Base-by-base conservation (phyloP, 768 basidiomycete genomes). In the Lentinula lateritia region DNA sequence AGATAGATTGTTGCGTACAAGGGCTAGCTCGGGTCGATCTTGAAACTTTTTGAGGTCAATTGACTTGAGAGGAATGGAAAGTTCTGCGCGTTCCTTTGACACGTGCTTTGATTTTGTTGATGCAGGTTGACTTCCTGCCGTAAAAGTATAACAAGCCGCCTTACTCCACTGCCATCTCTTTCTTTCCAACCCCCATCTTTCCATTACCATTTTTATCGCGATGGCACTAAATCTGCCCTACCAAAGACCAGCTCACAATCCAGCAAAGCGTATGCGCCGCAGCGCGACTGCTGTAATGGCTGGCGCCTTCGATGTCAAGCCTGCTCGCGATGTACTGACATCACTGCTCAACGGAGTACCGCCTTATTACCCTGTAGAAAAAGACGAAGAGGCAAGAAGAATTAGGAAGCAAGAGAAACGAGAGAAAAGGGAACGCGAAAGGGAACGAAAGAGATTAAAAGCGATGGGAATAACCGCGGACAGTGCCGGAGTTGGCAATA, bases 271-370 rank as follows among this genome's bases (percentile, higher is more conserved):
- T 58, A 71, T 71, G 34, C 75, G 82, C 18, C 87, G 91, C 62
- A 87, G 82, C 52, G 91, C 91, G 48, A 93, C 91, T 7, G 71
- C 85, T 8, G 87, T 92, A 45, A 82, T 92, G 73, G 85, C 89
- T 0, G 91, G 91, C 66, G 75, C 79, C 69, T 91, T 90, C 72
- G 91, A 92, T 75, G 71, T 79, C 5, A 80, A 80, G 18, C 85
- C 87, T 0, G 69, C 80, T 41, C 83, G 91, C 70, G 90, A 92
- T 74, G 89, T 88, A 64, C 79, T 93, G 65, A 92, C 91, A 13
- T 89, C 87, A 72, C 72, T 92, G 54, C 76, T 92, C 68, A 92
- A 92, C 68, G 89, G 90, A 55, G 87, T 91, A 35, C 81, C 80
- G 0, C 83, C 83, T 6, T 87, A 90, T 72, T 80, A 83, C 63